These are phyloP conservation scores for Nitzschia sp. DNA, from an alignment of 108 stramenopile species.

Conservation along the genomic window DNA sequence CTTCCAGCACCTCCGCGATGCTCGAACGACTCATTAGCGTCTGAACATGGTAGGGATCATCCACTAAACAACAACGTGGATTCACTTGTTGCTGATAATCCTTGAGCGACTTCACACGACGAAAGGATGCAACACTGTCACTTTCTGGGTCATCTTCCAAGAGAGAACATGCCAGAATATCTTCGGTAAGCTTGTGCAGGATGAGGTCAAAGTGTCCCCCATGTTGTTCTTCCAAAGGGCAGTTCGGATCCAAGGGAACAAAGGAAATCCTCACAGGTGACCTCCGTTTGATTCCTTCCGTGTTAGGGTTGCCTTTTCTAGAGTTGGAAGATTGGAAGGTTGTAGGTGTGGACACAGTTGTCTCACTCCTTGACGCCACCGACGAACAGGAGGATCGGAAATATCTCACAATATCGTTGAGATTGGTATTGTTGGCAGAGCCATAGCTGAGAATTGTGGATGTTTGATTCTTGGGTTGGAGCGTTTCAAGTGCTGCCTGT, in stretches of 20 bases:
- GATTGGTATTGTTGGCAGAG: constrained; percentile 25
- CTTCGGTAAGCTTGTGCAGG: constrained; percentile 85
- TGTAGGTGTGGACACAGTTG: constrained; percentile 28
- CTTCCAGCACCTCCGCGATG: constrained; percentile 61
- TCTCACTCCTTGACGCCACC: constrained; percentile 28
- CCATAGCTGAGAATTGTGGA: constrained; percentile 30
- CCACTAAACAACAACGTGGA: constrained; percentile 70
- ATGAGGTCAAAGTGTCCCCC: constrained; percentile 78
- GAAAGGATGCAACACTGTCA: constrained; percentile 6
- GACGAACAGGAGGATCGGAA: constrained; percentile 55
- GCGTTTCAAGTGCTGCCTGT: constrained; percentile 11
- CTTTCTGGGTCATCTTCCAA: constrained; percentile 4
- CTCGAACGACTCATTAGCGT: constrained; percentile 75
- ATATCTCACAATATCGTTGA: constrained; percentile 45
- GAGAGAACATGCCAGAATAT: constrained; percentile 61
- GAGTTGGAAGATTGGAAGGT: constrained; percentile 7
- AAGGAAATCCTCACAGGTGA: constrained; percentile 73
- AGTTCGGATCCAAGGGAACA: constrained; percentile 78
- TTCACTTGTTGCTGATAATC: constrained; percentile 58
- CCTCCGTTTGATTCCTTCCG: constrained; percentile 1
- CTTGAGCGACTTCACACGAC: constrained; percentile 61
- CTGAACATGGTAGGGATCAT: constrained; percentile 68
- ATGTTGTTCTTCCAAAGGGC: constrained; percentile 77
- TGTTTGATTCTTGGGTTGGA: constrained; percentile 2
- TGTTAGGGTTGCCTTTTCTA: not conserved